Evolutionary conservation across 495 filamentous ascomycete genomes (phyloP).

Genomic region (Darksidea phi): DNA sequence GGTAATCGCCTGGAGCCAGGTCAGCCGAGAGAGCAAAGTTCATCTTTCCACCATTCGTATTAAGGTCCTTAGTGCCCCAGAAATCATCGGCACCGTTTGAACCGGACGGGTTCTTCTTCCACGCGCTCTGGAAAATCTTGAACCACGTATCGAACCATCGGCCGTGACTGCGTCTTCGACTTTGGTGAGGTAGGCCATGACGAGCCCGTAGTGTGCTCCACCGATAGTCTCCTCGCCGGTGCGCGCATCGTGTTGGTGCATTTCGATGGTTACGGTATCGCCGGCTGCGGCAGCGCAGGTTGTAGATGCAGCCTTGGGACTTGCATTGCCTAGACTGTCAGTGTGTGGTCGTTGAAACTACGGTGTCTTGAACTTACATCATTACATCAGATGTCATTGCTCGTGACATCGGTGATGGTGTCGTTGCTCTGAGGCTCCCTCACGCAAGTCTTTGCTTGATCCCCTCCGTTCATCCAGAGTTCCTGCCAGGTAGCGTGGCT

Average conservation of each 20-base stretch:
- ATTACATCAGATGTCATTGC: conserved; percentile 51
- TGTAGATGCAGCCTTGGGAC: conserved; percentile 24
- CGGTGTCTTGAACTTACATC: too few relatives aligned
- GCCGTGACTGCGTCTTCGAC: conserved; percentile 19
- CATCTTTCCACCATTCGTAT: conserved; percentile 26
- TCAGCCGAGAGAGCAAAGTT: conserved; percentile 49
- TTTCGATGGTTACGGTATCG: conserved; percentile 41
- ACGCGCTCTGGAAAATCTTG: conserved; percentile 44
- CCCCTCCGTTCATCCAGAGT: conserved; percentile 29
- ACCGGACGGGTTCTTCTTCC: conserved; percentile 52
- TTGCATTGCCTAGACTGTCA: conserved; percentile 13
- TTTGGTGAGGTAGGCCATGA: conserved; percentile 34
- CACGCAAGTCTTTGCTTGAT: conserved; percentile 25
- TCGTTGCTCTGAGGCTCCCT: conserved; percentile 34
- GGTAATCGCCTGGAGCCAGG: conserved; percentile 37
- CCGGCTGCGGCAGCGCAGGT: conserved; percentile 45
- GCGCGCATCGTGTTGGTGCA: conserved; percentile 40
- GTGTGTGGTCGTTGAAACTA: conserved; percentile 32
- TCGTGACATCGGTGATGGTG: conserved; percentile 46
- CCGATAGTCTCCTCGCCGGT: conserved; percentile 46
- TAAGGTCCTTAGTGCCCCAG: conserved; percentile 33
- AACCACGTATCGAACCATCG: conserved; percentile 35
- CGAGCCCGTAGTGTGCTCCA: conserved; percentile 32
- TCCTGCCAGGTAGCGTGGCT: conserved; percentile 28
- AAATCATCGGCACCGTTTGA: conserved; percentile 37